Base-by-base conservation (phyloP, 2,329 filamentous ascomycete genomes). In the Geosmithia flava region DNA sequence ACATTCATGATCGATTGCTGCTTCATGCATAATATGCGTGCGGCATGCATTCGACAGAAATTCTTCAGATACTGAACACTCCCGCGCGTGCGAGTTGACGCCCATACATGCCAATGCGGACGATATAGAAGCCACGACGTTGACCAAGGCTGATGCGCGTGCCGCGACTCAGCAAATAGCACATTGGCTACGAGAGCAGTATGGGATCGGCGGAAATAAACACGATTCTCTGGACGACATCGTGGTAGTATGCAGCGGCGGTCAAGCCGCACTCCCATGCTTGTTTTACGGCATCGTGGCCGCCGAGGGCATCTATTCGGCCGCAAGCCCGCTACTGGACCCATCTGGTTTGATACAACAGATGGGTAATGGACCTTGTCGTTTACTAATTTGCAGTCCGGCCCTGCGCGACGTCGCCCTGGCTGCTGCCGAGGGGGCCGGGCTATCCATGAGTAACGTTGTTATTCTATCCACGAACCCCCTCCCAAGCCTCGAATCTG, bases 291-390 rank as follows among this genome's bases (percentile, higher is more conserved):
- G 71, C 11, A 70, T 79, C 47, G 66, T 82, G 44, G 78, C 74
- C 4, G 76, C 77, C 1, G 76, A 72, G 1, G 78, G 76, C 16
- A 69, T 82, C 20, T 81, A 77, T 54, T 76, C 74, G 6, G 71
- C 75, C 4, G 75, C 75, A 0, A 74, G 68, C 44, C 66, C 75
- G 0, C 66, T 68, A 0, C 70, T 67, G 6, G 76, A 76, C 0
- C 62, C 68, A 0, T 54, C 62, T 2, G 78, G 81, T 20, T 59
- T 81, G 7, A 67, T 68, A 2, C 65, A 70, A 27, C 68, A 72
- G 54, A 55, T 70, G 23, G 53, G 53, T 1, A 63, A 71, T 45
- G 67, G 68, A 0, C 58, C 58, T 1, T 63, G 61, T 15, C 64
- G 59, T 27, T 47, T 71, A 11, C 52, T 73, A 10, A 53, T 72